A percentile compares a stretch with the other conserved stretches of the same genome.
Evolutionary conservation across 306 rosid species (phyloP).

Genomic region (Abrus precatorius): DNA sequence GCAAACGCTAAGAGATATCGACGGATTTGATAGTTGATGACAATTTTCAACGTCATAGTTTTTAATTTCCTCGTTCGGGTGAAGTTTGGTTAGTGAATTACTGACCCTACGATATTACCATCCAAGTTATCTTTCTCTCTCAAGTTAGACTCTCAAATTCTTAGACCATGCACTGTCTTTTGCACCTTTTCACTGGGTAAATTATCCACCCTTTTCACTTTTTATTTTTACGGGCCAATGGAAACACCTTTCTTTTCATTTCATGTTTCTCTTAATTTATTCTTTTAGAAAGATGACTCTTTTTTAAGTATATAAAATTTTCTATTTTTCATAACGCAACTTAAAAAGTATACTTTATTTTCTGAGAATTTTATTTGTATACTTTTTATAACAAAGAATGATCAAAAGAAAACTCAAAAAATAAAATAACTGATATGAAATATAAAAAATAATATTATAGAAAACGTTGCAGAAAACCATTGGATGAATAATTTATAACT

Average conservation of each 20-base stretch:
- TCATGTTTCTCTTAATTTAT: background rate
- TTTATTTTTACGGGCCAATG: background rate
- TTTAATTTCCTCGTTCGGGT: constrained; percentile 39
- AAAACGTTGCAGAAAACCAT: no score
- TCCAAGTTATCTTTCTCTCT: background rate
- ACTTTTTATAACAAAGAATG: no score
- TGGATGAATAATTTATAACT: no score
- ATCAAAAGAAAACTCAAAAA: no score
- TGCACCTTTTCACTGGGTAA: background rate
- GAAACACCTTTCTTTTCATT: background rate
- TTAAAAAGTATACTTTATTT: background rate
- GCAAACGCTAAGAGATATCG: constrained; percentile 1
- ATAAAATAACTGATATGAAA: no score
- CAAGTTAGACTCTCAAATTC: background rate
- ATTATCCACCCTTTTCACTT: background rate
- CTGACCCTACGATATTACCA: constrained; percentile 32
- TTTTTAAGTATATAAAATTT: background rate
- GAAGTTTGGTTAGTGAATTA: constrained; percentile 50
- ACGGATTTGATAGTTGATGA: constrained; percentile 45
- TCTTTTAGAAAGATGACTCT: background rate
- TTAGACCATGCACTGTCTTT: background rate
- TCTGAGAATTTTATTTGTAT: no score
- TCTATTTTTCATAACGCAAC: background rate
- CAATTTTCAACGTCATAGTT: constrained; percentile 36
- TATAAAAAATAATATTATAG: no score